Conservation (phyloP, 148 eudicot genomes). For the Vaccinium myrtillus region DNA sequence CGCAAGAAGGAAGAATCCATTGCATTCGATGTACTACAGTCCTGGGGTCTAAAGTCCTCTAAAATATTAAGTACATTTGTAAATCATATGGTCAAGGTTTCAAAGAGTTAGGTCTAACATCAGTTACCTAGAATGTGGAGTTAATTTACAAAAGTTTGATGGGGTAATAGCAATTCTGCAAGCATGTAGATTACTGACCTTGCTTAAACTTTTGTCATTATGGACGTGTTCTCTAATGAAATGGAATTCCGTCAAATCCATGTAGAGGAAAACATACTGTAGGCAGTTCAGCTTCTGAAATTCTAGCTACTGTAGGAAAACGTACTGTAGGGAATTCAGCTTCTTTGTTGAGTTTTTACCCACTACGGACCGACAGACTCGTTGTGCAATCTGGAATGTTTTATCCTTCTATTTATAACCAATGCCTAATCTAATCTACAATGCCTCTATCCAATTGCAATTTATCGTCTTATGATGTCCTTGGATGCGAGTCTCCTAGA, state of each 20-base stretch:
- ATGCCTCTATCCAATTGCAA: background rate
- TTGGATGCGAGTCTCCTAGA: background rate
- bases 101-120: background rate
- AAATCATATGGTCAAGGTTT: background rate
- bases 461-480: background rate
- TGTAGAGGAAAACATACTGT: background rate
- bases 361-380: background rate
- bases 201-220: background rate
- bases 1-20: background rate
- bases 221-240: background rate
- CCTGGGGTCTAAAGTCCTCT: constrained; percentile 1
- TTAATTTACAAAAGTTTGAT: background rate
- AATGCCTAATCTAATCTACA: background rate
- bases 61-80: background rate
- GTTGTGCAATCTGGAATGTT: background rate
- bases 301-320: too few species aligned
- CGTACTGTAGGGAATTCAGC: background rate
- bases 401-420: background rate
- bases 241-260: background rate
- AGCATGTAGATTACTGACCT: background rate
- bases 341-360: background rate
- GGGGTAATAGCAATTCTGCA: background rate
- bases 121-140: background rate
- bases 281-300: too few species aligned
- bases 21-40: background rate